These are phyloP conservation scores for Hypomontagnella submonticulosa DNA, from an alignment of 495 filamentous ascomycete genomes.

Conservation along the genomic window DNA sequence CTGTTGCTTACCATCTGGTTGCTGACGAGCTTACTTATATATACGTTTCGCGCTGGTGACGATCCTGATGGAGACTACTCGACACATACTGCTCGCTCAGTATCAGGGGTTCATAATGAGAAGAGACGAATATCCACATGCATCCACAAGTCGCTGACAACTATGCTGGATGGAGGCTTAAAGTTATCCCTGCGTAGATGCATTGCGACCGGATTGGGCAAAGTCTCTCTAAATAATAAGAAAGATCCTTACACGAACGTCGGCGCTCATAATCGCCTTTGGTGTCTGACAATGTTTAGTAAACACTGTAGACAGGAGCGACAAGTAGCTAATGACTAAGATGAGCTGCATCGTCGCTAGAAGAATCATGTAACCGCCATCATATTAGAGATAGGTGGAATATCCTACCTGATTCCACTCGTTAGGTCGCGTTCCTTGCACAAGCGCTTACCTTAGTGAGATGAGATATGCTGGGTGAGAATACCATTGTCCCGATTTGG, in stretches of 20 bases:
- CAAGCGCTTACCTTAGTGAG: constrained; percentile 25
- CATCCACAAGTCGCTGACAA: constrained; percentile 30
- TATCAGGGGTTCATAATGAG: neutral
- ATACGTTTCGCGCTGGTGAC: neutral
- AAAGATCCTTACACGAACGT: constrained; percentile 28
- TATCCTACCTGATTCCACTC: neutral
- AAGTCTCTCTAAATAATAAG: constrained; percentile 2
- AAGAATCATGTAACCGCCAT: too few relatives aligned
- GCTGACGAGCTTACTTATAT: constrained; percentile 11
- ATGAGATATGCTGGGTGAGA: constrained; percentile 23
- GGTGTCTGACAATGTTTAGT: neutral
- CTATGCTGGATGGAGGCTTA: constrained; percentile 12
- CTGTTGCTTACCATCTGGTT: neutral
- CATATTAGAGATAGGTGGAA: constrained; percentile 1
- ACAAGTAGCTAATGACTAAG: constrained; percentile 3
- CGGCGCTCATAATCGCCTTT: neutral
- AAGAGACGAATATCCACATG: constrained; percentile 19
- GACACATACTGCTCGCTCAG: too few relatives aligned
- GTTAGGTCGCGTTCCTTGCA: constrained; percentile 6
- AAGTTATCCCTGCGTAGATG: neutral
- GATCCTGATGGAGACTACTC: neutral
- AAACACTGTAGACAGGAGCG: too few relatives aligned
- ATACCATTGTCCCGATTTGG: constrained; percentile 28
- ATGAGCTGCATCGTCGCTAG: neutral
- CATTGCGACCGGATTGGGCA: neutral